Conservation (phyloP, 768 basidiomycete species). For the Naganishia vaughanmartiniae region DNA sequence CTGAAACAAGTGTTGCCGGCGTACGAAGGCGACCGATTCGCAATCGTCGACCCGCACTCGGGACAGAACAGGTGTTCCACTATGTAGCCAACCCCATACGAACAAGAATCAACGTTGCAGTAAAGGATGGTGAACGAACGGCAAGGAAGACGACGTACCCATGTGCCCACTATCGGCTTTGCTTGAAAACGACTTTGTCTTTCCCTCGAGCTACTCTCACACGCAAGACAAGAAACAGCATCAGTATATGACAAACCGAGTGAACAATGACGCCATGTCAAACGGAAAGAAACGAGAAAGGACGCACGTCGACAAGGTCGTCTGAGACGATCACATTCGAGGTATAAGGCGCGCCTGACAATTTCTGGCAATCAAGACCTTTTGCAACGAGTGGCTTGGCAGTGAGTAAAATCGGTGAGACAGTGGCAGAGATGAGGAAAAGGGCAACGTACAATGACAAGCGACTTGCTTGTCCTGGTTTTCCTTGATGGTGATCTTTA, state of each 20-base stretch:
- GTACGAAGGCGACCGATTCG: conserved; percentile 38
- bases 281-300: no score
- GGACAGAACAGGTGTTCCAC: conserved; percentile 19
- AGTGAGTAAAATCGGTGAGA: background rate
- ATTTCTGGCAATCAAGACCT: conserved; percentile 39
- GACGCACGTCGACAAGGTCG: conserved; percentile 32
- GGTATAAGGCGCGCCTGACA: conserved; percentile 36
- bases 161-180: conserved; percentile 39
- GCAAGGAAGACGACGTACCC: conserved; percentile 28
- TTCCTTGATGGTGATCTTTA: conserved; percentile 30
- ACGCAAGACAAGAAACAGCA: no score
- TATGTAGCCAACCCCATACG: background rate
- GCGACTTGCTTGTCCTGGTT: conserved; percentile 37
- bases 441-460: conserved; percentile 38
- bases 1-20: conserved; percentile 40
- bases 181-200: conserved; percentile 36
- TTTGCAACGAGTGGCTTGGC: background rate
- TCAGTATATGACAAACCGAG: no score
- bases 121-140: no score
- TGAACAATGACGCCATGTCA: no score
- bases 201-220: conserved; percentile 21
- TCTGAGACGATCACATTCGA: conserved; percentile 36
- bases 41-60: conserved; percentile 39
- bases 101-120: no score
- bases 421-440: background rate